These are phyloP conservation scores for Saposhnikovia divaricata DNA, from an alignment of 129 eudicot species.

Conservation along the genomic window DNA sequence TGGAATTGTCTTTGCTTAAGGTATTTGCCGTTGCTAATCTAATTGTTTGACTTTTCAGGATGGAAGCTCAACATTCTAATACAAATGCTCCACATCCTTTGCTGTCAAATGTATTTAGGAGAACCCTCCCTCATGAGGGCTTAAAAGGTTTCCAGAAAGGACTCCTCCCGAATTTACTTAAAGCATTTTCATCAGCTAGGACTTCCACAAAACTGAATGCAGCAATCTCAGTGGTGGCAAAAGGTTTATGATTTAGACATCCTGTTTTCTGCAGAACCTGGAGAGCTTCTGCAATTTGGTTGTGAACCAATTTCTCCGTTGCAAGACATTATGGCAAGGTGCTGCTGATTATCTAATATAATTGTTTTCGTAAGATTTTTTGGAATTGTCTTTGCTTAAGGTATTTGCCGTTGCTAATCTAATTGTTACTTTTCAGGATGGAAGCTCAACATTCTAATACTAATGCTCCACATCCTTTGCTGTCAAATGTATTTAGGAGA, in stretches of 20 bases:
- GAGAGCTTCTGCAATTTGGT: conserved; percentile 71
- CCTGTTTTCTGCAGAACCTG: conserved; percentile 13
- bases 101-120: conserved; percentile 65
- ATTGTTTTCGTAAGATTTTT: too few relatives aligned
- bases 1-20: too few relatives aligned
- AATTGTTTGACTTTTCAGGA: conserved; percentile 21
- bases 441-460: conserved; percentile 51
- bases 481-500: conserved; percentile 64
- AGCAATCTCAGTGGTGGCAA: too few relatives aligned
- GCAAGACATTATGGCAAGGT: conserved; percentile 75
- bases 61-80: conserved; percentile 57
- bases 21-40: too few relatives aligned
- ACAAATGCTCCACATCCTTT: conserved; percentile 34
- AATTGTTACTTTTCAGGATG: conserved; percentile 32
- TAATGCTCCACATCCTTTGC: conserved; percentile 35
- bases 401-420: too few relatives aligned
- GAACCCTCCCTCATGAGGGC: conserved; percentile 65
- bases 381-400: too few relatives aligned
- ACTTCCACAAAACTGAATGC: too few relatives aligned
- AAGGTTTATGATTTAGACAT: too few relatives aligned
- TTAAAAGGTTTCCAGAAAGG: conserved; percentile 82
- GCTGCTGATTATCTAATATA: too few relatives aligned
- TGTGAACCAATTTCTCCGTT: conserved; percentile 86
- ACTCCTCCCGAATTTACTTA: conserved; percentile 76
- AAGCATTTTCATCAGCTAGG: conserved; percentile 88